Percentiles rank a stretch among this genome's conserved stretches.
These are phyloP conservation scores for Trametes meyenii DNA, from an alignment of 768 basidiomycete species.

Conservation along the genomic window DNA sequence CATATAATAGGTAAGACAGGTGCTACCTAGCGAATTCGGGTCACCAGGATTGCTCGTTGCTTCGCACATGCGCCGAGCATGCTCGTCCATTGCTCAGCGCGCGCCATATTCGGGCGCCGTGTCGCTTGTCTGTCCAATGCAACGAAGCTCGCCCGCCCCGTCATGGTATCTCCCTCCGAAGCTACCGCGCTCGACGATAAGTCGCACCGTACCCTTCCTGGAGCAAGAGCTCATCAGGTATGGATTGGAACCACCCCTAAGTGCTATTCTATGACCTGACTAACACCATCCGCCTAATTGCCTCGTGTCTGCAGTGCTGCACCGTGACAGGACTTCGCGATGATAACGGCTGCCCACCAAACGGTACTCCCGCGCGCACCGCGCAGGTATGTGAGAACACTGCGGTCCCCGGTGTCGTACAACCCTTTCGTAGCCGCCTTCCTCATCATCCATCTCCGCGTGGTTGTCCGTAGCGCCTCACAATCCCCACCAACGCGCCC, in stretches of 20 bases:
- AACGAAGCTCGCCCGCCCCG: background rate
- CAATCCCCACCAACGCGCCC: constrained; percentile 13
- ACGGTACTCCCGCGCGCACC: constrained; percentile 1
- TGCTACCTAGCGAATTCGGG: background rate
- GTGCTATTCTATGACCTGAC: constrained; percentile 9
- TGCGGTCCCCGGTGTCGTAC: constrained; percentile 10
- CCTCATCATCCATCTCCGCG: constrained; percentile 9
- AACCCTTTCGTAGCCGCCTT: background rate
- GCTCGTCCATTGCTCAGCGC: constrained; percentile 6
- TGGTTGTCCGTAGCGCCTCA: constrained; percentile 9
- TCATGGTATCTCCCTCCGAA: constrained; percentile 1
- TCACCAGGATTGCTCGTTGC: background rate
- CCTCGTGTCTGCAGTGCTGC: constrained; percentile 11
- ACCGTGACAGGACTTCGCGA: constrained; percentile 4
- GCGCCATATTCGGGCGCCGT: background rate
- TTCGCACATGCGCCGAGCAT: constrained; percentile 9
- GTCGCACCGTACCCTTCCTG: background rate
- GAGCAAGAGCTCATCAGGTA: constrained; percentile 7
- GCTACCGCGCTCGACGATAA: background rate
- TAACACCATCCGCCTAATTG: constrained; percentile 4
- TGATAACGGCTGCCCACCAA: constrained; percentile 13
- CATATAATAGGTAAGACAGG: background rate
- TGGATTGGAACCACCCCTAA: constrained; percentile 9
- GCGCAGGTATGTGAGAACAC: constrained; percentile 12
- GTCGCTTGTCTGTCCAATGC: constrained; percentile 4